Evolutionary conservation across 305 asterid genomes (phyloP).

Genomic region (Ajuga reptans): DNA sequence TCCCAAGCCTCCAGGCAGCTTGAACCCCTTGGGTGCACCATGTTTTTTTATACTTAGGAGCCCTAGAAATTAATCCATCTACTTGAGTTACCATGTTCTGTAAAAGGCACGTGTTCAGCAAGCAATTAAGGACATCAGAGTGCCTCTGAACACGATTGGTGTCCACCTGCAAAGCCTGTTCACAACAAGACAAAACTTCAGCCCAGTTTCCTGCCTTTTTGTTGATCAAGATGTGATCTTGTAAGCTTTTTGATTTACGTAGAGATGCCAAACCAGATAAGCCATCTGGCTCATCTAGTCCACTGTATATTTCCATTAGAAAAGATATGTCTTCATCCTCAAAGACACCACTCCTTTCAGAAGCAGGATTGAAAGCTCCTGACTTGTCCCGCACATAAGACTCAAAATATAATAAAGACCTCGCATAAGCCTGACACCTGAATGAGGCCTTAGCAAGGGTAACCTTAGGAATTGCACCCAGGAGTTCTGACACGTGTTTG

Average conservation of each 20-base stretch:
- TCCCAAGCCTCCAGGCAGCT: constrained; percentile 99
- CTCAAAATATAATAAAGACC: constrained; percentile 87
- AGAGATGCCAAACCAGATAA: constrained; percentile 87
- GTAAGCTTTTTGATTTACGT: constrained; percentile 75
- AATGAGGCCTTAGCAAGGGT: constrained; percentile 93
- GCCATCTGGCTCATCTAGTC: constrained; percentile 93
- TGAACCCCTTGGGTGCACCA: constrained; percentile 99
- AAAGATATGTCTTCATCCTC: constrained; percentile 85
- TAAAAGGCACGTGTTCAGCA: constrained; percentile 85
- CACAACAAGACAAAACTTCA: constrained; percentile 88
- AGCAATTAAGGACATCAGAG: constrained; percentile 93
- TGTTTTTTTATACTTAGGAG: constrained; percentile 67
- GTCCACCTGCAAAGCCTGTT: constrained; percentile 94
- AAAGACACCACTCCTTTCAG: constrained; percentile 72
- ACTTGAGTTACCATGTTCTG: constrained; percentile 96
- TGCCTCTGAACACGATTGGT: constrained; percentile 79
- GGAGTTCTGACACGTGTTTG: constrained; percentile 70
- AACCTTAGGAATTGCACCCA: constrained; percentile 82
- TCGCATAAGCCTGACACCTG: constrained; percentile 94
- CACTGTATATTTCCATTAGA: constrained; percentile 85
- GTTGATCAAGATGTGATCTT: constrained; percentile 79
- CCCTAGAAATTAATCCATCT: constrained; percentile 83
- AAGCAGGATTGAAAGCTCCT: constrained; percentile 91
- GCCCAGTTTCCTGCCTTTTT: constrained; percentile 99
- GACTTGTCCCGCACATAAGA: constrained; percentile 76